phyloP scores from a whole-genome alignment of 352 stramenopile genomes.

The Phytophthora sojae region DNA sequence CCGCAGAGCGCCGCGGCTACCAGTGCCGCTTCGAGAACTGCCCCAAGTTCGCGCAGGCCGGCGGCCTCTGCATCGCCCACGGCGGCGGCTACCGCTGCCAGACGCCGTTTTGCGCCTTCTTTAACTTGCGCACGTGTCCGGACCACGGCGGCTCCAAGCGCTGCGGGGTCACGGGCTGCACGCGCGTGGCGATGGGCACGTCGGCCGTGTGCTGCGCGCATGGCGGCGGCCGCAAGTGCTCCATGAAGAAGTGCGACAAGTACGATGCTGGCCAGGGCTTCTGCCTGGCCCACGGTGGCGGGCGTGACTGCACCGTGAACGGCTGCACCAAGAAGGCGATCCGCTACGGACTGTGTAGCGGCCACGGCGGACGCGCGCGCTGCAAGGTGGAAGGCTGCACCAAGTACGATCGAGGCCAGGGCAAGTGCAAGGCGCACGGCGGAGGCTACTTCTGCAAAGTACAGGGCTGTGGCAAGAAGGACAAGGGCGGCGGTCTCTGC shows the following conservation, averaged over 20 bases:
- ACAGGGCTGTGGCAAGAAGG: constrained; percentile 81
- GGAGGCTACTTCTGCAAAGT: constrained; percentile 85
- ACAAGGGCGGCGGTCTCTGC: constrained; percentile 85
- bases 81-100: constrained; percentile 77
- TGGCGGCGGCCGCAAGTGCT: constrained; percentile 74
- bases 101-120: constrained; percentile 74
- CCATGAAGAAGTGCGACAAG: constrained; percentile 75
- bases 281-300: constrained; percentile 78
- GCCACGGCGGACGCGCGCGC: constrained; percentile 72
- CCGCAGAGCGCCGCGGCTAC: constrained; percentile 30
- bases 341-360: constrained; percentile 79
- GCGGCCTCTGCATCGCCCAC: constrained; percentile 71
- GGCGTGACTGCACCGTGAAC: constrained; percentile 60
- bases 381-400: constrained; percentile 81
- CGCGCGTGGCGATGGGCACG: constrained; percentile 54
- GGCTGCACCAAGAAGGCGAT: constrained; percentile 82
- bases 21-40: constrained; percentile 62
- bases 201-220: constrained; percentile 71
- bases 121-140: constrained; percentile 75
- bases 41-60: constrained; percentile 67
- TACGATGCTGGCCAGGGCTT: constrained; percentile 73
- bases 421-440: constrained; percentile 85
- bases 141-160: constrained; percentile 79
- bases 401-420: constrained; percentile 80
- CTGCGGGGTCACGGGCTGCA: constrained; percentile 61